Base-by-base conservation (phyloP, 2,329 filamentous ascomycete species). In the Dactylellina sp. region DNA sequence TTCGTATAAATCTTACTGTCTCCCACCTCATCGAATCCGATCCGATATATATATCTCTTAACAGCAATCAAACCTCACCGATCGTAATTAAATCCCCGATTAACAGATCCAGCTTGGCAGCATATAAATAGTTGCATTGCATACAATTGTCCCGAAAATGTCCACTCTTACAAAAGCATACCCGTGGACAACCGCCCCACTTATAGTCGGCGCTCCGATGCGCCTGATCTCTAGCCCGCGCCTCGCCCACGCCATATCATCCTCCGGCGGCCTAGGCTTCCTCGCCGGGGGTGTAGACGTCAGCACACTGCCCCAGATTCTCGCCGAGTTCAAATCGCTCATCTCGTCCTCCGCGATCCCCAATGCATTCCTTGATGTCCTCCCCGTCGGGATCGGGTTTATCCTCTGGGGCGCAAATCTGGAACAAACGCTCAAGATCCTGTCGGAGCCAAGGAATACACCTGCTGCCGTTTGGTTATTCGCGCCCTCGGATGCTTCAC, bases 131-230 rank as follows among this genome's bases (percentile, higher is more conserved):
- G 14, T 5, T 37, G 37, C 12, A 40, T 24, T 55, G 11, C 11
- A 24, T 18, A 3, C 20, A n/a, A 2, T 6, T 5, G 11, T 12
- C 16, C 5, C 50, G n/a, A 57, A 56, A 39, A 72, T 72, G 68
- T 52, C 47, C 18, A 42, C 24, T 12, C 40, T 65, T 5, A 56
- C 60, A 12, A 28, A 35, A 3, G 12, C 25, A 7, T 72, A 72
- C 77, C 86, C 87, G 76, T 90, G 88, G 88, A 84, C 83, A 2
- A 79, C 82, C 37, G 77, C 81, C 1, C 89, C 88, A 4, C 80
- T 91, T 18, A 83, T 92, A 28, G 82, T 85, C 49, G 83, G 84
- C 39, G 89, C 89, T 0, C 90, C 90, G 0, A 92, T 93, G 90
- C 86, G 88, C 49, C 83, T 88, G 37, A 86, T 91, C 84, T 77